Base-by-base conservation (phyloP, 805 yeast genomes). In the Wickerhamia fluorescens region DNA sequence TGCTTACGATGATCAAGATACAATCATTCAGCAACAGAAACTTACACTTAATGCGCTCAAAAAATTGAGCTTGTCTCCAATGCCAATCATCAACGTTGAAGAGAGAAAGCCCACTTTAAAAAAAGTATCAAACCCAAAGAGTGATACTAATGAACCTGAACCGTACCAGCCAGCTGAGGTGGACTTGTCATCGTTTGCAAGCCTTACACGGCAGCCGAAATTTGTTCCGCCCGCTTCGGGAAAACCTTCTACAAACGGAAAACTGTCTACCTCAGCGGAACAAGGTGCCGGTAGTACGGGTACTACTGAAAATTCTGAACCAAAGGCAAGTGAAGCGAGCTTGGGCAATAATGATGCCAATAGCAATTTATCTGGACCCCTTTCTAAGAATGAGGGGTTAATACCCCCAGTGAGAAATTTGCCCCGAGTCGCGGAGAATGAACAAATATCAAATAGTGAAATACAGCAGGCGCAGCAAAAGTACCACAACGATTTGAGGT, bases 111-210 rank as follows among this genome's bases (percentile, higher is more conserved):
- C 27, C 6, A 18, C 26, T 9, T 26, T 16, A 8, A 25, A 23
- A 11, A 29, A 17, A 19, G 24, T 23, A 9, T 32, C 8, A 16
- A n/a, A n/a, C n/a, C 33, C 6, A 27, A 23, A 14, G 10, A 21
- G 11, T 19, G 5, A 15, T 7, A 20, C 31, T 3, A 27, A 20
- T 10, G 19, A 4, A 14, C 31, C 21, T 9, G 58, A 50, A 29
- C 68, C 68, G 2, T 64, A 63, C 40, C 59, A 59, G 34, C 70
- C 70, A 1, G 69, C 70, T 2, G 65, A 62, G 35, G 70, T 64
- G 6, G 70, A 64, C 33, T 55, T 64, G 29, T 55, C 63, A 16
- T 46, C 62, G 16, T 64, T 64, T 46, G 61, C 67, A 5, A 60
- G 68, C 37, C 49, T 64, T 28, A 64, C 70, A 7, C 45, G 69